These are phyloP conservation scores for Arachnopeziza araneosa DNA, from an alignment of 2,329 filamentous ascomycete species.

Conservation along the genomic window DNA sequence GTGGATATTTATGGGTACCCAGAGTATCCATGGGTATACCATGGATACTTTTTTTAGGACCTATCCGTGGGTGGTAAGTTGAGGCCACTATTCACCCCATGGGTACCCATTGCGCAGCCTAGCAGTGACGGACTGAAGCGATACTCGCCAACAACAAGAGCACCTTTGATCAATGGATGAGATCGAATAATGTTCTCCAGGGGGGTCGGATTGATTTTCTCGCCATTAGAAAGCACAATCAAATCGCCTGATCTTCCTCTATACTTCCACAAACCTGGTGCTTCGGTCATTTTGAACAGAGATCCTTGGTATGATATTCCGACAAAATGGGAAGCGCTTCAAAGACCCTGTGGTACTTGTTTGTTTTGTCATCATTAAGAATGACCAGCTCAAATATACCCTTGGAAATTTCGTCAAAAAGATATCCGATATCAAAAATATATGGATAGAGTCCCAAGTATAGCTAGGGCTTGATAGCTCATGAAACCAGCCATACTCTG, in stretches of 20 bases:
- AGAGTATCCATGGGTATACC: no score
- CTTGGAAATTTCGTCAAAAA: slow-evolving; percentile 8
- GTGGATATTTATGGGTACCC: no score
- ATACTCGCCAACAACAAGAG: slow-evolving; percentile 8
- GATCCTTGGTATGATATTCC: slow-evolving; percentile 34
- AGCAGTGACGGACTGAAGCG: slow-evolving; percentile 5
- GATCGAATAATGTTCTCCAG: slow-evolving; percentile 34
- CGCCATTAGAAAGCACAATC: slow-evolving; percentile 12
- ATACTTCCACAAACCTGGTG: slow-evolving; percentile 27
- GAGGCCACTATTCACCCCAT: no score
- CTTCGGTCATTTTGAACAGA: slow-evolving; percentile 33
- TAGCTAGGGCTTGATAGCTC: background rate
- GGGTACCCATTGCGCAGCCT: no score
- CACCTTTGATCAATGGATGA: slow-evolving; percentile 30
- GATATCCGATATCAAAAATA: slow-evolving; percentile 7
- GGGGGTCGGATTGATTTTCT: slow-evolving; percentile 10
- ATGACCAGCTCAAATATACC: slow-evolving; percentile 27
- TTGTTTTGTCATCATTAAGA: slow-evolving; percentile 5
- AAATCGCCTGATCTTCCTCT: slow-evolving; percentile 8
- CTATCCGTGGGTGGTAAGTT: no score
- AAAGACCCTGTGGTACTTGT: slow-evolving; percentile 28
- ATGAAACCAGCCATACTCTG: slow-evolving; percentile 9
- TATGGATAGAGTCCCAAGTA: slow-evolving; percentile 8
- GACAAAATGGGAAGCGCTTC: slow-evolving; percentile 31
- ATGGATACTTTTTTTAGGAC: no score